phyloP scores from a whole-genome alignment of 202 grass and related monocot genomes.

The Carex sylvatica region DNA sequence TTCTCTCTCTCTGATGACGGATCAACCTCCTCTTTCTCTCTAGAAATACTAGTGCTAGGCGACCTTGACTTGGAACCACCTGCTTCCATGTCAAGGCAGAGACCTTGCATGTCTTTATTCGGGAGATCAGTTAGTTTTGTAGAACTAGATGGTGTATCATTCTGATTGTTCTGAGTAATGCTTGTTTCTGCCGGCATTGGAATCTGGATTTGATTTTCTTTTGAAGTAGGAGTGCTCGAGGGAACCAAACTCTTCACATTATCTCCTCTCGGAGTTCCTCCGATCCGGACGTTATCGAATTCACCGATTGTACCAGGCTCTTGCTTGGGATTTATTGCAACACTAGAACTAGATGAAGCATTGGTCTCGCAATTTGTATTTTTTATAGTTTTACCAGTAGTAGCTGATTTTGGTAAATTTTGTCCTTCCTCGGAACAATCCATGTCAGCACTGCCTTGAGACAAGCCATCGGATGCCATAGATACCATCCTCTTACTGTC shows the following conservation, averaged over 20 bases:
- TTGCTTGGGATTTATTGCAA: conserved; percentile 35
- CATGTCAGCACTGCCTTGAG: conserved; percentile 87
- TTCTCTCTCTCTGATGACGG: conserved; percentile 16
- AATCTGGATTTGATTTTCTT: conserved; percentile 18
- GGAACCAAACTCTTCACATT: conserved; percentile 25
- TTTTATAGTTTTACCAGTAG: conserved; percentile 27
- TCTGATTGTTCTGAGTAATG: conserved; percentile 33
- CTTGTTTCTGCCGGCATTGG: neutral
- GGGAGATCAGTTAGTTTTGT: conserved; percentile 9
- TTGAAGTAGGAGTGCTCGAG: conserved; percentile 30
- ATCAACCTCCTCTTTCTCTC: conserved; percentile 21
- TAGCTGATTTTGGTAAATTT: conserved; percentile 34
- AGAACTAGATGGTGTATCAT: conserved; percentile 28
- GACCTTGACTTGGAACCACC: conserved; percentile 22
- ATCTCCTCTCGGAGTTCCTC: conserved; percentile 11
- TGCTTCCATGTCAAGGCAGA: conserved; percentile 4
- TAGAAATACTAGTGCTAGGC: conserved; percentile 10
- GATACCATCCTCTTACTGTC: conserved; percentile 24
- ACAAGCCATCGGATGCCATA: conserved; percentile 55
- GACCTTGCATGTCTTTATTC: conserved; percentile 7
- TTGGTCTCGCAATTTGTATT: conserved; percentile 29
- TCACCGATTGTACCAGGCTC: conserved; percentile 9
- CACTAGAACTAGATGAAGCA: conserved; percentile 34
- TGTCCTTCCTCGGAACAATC: conserved; percentile 73
- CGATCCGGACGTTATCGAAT: conserved; percentile 13